These are phyloP conservation scores for Tetrapisispora taiwanensis DNA, from an alignment of 805 yeast genomes.

Conservation along the genomic window DNA sequence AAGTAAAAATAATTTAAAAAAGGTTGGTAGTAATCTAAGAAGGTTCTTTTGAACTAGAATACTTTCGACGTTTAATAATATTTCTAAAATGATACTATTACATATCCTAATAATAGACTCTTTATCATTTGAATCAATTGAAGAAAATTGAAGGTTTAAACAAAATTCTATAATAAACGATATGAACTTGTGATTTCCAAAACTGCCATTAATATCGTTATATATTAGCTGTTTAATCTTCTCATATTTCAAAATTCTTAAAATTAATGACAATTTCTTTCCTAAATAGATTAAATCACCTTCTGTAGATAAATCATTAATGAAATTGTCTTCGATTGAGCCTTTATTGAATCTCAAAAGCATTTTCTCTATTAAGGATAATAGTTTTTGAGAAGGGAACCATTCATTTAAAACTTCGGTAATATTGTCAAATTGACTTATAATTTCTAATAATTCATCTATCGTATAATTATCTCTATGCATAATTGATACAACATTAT, in stretches of 20 bases:
- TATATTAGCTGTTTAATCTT: constrained; percentile 11
- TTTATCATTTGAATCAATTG: constrained; percentile 40
- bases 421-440: neutral
- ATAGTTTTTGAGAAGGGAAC: constrained; percentile 23
- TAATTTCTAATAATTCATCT: neutral
- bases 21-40: constrained; percentile 43
- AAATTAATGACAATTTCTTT: constrained; percentile 50
- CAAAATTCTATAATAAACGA: constrained; percentile 44
- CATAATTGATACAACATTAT: neutral
- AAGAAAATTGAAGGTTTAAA: constrained; percentile 44
- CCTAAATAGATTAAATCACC: constrained; percentile 44
- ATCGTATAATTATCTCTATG: neutral
- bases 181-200: constrained; percentile 30
- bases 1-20: constrained; percentile 42
- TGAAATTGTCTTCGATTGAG: constrained; percentile 3
- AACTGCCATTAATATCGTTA: constrained; percentile 7
- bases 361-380: constrained; percentile 11
- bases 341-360: constrained; percentile 17
- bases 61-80: constrained; percentile 34
- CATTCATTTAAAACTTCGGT: constrained; percentile 37
- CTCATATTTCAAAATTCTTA: constrained; percentile 40
- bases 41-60: constrained; percentile 38
- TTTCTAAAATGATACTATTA: constrained; percentile 44
- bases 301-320: constrained; percentile 5
- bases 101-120: constrained; percentile 48